These are phyloP conservation scores for Fomitopsis pinicola DNA, from an alignment of 1,284 basidiomycete genomes.

Conservation along the genomic window DNA sequence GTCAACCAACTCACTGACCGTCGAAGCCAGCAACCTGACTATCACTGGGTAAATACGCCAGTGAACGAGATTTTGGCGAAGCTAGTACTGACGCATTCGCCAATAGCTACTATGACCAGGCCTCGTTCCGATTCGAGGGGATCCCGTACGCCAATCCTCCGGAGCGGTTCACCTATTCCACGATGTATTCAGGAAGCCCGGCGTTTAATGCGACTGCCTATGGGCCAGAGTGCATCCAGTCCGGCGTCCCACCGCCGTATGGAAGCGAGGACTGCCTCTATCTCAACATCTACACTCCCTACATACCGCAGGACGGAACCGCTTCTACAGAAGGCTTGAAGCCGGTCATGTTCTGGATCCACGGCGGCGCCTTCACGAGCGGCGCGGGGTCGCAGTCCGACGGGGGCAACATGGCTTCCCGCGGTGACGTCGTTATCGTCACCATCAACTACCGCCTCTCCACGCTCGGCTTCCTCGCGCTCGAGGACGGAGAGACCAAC, in stretches of 20 bases:
- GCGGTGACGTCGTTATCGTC: conserved; percentile 40
- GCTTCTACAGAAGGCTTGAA: conserved; percentile 24
- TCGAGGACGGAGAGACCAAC: conserved; percentile 32
- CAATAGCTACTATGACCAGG: conserved; percentile 31
- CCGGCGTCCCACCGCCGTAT: conserved; percentile 11
- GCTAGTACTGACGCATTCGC: not conserved
- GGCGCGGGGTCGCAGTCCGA: conserved; percentile 18
- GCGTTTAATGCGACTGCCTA: conserved; percentile 28
- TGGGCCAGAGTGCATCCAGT: conserved; percentile 27
- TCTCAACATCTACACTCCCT: conserved; percentile 42
- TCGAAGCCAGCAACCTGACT: conserved; percentile 18
- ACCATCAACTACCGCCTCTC: conserved; percentile 43
- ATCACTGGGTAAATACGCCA: conserved; percentile 22
- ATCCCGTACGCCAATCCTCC: conserved; percentile 32
- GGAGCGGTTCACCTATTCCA: conserved; percentile 29
- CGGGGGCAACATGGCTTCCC: not conserved
- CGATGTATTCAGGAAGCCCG: conserved; percentile 22
- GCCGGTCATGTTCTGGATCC: conserved; percentile 42
- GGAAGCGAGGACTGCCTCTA: conserved; percentile 38
- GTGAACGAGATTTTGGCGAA: not conserved
- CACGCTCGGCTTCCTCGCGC: conserved; percentile 38
- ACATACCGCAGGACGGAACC: conserved; percentile 22
- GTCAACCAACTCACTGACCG: conserved; percentile 16
- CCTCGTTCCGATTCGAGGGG: conserved; percentile 33
- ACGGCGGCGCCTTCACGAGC: conserved; percentile 43